Percentiles rank a stretch among this genome's conserved stretches.
Evolutionary conservation across 2,329 filamentous ascomycete genomes (phyloP).

Genomic region (Neofusicoccum cordaticola): DNA sequence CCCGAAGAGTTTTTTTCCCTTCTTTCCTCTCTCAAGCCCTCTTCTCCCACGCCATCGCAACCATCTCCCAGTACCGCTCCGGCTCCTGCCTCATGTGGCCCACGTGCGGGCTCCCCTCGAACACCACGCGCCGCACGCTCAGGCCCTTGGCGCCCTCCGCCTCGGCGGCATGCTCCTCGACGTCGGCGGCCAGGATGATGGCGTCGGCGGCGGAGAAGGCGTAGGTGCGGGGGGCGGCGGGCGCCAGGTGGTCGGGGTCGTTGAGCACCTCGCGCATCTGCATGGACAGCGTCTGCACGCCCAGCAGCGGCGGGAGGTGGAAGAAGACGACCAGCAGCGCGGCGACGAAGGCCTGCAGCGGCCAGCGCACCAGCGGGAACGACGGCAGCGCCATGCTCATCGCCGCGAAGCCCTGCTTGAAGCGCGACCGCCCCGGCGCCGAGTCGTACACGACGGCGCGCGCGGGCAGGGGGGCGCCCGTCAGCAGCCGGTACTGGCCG

Average conservation of each 20-base stretch:
- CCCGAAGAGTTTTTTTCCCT: too few species aligned
- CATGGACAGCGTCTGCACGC: neutral
- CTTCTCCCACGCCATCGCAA: conserved; percentile 23
- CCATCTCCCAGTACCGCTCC: conserved; percentile 55
- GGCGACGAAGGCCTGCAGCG: neutral
- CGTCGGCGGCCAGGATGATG: conserved; percentile 55
- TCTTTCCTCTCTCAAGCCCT: neutral
- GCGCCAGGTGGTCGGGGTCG: neutral
- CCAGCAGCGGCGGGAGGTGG: conserved; percentile 9
- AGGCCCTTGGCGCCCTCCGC: conserved; percentile 51
- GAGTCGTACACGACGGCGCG: conserved; percentile 33
- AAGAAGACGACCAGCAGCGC: conserved; percentile 5
- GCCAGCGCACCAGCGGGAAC: neutral
- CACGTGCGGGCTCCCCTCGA: conserved; percentile 59
- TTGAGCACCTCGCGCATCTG: neutral
- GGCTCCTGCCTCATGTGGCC: conserved; percentile 59
- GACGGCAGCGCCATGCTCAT: neutral
- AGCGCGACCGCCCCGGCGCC: conserved; percentile 25
- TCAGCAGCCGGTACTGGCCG: conserved; percentile 28
- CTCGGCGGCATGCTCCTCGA: conserved; percentile 52
- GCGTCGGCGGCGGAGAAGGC: conserved; percentile 59
- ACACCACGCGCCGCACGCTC: conserved; percentile 49
- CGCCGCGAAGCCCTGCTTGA: neutral
- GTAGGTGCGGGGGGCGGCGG: conserved; percentile 50
- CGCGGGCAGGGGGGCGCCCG: conserved; percentile 27